Conservation (phyloP, 768 basidiomycete species). For the Coprinellus micaceus region DNA sequence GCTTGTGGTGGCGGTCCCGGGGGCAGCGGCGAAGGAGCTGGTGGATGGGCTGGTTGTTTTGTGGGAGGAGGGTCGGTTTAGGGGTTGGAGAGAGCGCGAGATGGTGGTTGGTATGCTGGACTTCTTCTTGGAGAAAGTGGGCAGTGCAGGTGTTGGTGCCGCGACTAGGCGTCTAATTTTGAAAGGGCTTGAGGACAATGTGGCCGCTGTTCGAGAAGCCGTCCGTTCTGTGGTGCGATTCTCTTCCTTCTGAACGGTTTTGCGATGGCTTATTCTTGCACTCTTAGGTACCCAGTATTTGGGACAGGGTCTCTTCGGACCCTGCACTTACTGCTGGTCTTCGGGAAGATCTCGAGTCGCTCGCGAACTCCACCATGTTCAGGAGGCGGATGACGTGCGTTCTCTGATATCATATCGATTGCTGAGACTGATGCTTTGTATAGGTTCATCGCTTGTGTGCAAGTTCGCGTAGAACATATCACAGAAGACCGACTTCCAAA, state of each 20-base stretch:
- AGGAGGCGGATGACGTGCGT: constrained; percentile 73
- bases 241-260: constrained; percentile 5
- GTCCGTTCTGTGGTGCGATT: constrained; percentile 56
- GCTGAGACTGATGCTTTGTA: constrained; percentile 15
- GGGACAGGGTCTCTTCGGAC: constrained; percentile 36
- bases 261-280: constrained; percentile 5
- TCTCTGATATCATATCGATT: constrained; percentile 6
- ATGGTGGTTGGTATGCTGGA: constrained; percentile 55
- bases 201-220: constrained; percentile 82
- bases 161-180: constrained; percentile 52
- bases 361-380: constrained; percentile 46
- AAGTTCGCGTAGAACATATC: constrained; percentile 47
- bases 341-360: constrained; percentile 35
- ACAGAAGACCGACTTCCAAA: constrained; percentile 31
- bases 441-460: constrained; percentile 74
- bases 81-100: constrained; percentile 81
- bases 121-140: constrained; percentile 39
- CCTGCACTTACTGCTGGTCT: constrained; percentile 34
- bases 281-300: constrained; percentile 47
- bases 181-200: constrained; percentile 67
- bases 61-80: constrained; percentile 58
- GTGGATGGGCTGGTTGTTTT: constrained; percentile 45
- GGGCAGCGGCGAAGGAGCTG: constrained; percentile 40
- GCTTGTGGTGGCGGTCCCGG: constrained; percentile 53
- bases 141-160: constrained; percentile 38